Evolutionary conservation across 2,329 filamentous ascomycete species (phyloP).

Genomic region (Dactylonectria estremocensis): DNA sequence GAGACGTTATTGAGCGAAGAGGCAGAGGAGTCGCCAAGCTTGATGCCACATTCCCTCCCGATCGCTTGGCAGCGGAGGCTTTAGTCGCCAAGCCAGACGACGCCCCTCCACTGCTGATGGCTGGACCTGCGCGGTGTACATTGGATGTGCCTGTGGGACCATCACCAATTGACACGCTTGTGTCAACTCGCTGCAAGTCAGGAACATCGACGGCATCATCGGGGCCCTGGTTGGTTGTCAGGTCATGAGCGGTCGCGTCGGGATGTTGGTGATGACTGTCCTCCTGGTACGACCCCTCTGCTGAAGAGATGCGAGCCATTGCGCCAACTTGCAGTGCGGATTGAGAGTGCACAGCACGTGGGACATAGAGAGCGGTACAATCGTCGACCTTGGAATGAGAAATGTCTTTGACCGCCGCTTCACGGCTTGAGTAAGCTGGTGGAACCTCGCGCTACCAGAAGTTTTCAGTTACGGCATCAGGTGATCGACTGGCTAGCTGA

Average conservation of each 20-base stretch:
- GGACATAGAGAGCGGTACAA: not conserved
- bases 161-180: slow-evolving; percentile 15
- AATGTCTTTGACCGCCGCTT: not conserved
- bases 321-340: not conserved
- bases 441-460: not conserved
- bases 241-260: slow-evolving; percentile 28
- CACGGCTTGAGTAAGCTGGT: not conserved
- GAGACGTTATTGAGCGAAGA: slow-evolving; percentile 21
- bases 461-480: not conserved
- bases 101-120: not conserved
- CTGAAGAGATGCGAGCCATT: slow-evolving; percentile 40
- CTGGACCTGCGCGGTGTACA: not conserved
- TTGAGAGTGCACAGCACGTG: slow-evolving; percentile 3
- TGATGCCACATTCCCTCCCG: slow-evolving; percentile 17
- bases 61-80: slow-evolving; percentile 19
- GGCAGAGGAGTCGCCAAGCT: slow-evolving; percentile 24
- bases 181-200: slow-evolving; percentile 22
- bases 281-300: slow-evolving; percentile 36
- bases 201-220: slow-evolving; percentile 29
- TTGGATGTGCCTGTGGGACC: slow-evolving; percentile 2
- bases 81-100: slow-evolving; percentile 24
- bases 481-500: not conserved
- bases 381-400: not conserved
- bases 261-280: slow-evolving; percentile 39
- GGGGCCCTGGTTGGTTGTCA: slow-evolving; percentile 38